These are phyloP conservation scores for Russula brevipes DNA, from an alignment of 768 basidiomycete genomes.

Conservation along the genomic window DNA sequence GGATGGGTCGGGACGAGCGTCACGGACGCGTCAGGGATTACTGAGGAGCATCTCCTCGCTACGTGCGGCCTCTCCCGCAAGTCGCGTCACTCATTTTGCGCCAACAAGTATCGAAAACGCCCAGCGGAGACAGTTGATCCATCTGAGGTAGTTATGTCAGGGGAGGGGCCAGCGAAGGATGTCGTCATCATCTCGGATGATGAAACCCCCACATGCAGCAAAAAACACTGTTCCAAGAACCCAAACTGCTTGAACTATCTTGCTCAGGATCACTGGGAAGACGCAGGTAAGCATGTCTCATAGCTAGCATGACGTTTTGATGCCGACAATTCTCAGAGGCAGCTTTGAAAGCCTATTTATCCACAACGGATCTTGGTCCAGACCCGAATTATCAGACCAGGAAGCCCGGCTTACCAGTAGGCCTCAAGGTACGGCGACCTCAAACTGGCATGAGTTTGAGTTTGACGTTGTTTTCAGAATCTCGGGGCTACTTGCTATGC, in stretches of 20 bases:
- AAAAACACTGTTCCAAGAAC: slow-evolving; percentile 65
- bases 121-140: slow-evolving; percentile 23
- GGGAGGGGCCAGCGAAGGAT: slow-evolving; percentile 52
- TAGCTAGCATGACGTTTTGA: not conserved
- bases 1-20: slow-evolving; percentile 75
- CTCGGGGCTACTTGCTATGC: slow-evolving; percentile 97
- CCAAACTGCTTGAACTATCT: slow-evolving; percentile 86
- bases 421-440: slow-evolving; percentile 55
- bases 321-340: slow-evolving; percentile 10
- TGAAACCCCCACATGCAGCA: slow-evolving; percentile 50
- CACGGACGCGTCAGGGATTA: slow-evolving; percentile 51
- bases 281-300: slow-evolving; percentile 46
- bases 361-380: slow-evolving; percentile 17
- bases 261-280: slow-evolving; percentile 78
- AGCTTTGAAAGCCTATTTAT: slow-evolving; percentile 30
- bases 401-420: slow-evolving; percentile 48
- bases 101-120: slow-evolving; percentile 46
- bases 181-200: slow-evolving; percentile 69
- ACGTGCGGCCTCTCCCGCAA: slow-evolving; percentile 61
- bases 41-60: slow-evolving; percentile 55
- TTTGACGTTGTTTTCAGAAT: slow-evolving; percentile 50
- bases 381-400: slow-evolving; percentile 17
- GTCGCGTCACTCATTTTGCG: slow-evolving; percentile 50
- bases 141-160: slow-evolving; percentile 23
- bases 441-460: slow-evolving; percentile 4